Conservation (phyloP, 129 eudicot species). For the Apium graveolens region DNA sequence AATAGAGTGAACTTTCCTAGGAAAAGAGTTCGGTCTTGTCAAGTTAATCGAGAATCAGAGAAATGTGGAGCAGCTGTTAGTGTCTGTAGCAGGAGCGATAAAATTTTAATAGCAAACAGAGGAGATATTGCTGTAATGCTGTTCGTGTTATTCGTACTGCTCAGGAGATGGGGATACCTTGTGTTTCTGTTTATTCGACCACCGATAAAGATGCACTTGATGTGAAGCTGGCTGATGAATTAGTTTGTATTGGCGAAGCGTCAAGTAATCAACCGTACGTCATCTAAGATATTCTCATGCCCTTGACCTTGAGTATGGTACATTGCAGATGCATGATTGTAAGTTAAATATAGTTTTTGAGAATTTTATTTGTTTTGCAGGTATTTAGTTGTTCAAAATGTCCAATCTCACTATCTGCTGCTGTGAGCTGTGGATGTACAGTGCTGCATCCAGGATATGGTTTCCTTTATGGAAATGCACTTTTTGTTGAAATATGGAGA, state of each 20-base stretch:
- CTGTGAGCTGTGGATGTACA: slow-evolving; percentile 81
- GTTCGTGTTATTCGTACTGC: slow-evolving; percentile 96
- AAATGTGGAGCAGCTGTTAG: slow-evolving; percentile 61
- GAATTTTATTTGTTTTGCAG: slow-evolving; percentile 18
- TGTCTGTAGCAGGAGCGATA: no score
- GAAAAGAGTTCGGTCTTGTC: slow-evolving; percentile 39
- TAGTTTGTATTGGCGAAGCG: slow-evolving; percentile 98
- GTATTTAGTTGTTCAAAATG: slow-evolving; percentile 77
- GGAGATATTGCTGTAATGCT: no score
- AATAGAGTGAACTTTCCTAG: no score
- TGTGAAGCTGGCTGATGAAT: slow-evolving; percentile 90
- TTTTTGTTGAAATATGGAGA: slow-evolving; percentile 87
- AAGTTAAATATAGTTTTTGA: no score
- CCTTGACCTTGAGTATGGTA: not conserved
- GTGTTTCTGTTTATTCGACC: slow-evolving; percentile 95
- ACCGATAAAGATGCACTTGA: slow-evolving; percentile 97
- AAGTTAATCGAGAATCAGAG: slow-evolving; percentile 31
- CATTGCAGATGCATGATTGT: not conserved
- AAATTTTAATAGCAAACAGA: no score
- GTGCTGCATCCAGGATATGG: slow-evolving; percentile 99
- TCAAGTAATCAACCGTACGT: slow-evolving; percentile 98
- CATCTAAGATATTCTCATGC: not conserved
- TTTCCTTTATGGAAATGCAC: slow-evolving; percentile 85
- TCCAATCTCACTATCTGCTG: slow-evolving; percentile 86
- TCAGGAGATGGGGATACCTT: slow-evolving; percentile 92